Evolutionary conservation across 129 eudicot genomes (phyloP), one percentile per base, ranked within the genome.

Genomic region (Helianthus tuberosus): DNA sequence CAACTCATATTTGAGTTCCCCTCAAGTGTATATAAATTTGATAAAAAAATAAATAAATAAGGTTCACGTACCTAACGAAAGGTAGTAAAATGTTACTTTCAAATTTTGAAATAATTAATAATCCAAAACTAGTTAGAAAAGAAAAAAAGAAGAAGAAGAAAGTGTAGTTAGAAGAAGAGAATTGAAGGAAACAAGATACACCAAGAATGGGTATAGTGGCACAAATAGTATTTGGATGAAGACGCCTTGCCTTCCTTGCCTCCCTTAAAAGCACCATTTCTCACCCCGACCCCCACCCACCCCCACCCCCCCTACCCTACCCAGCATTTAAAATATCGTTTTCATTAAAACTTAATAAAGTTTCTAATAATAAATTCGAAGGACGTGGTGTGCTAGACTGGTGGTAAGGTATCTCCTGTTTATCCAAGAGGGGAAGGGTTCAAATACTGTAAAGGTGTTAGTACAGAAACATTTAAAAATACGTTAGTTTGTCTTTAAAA

Each of bases 181-280:
- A 5, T 71, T 62, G 59, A 27, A 71, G 20, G 48, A 27, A 78
- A 78, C 82, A 70, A 70, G 76, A 65, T 49, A 23, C 82, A 78
- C 82, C 68, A 64, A 77, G 35, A 69, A 61, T 61, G 64, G 55
- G 82, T 71, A 71, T 78, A 71, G 64, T 78, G 73, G 73, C 72
- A 53, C 77, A 71, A 71, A 71, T 78, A 61, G 57, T 78, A 64
- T 66, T 71, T 71, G 77, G 82, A 78, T 78, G 60, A 78, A 71
- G 82, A 78, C 82, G 54, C 43, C 16, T 78, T 64, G 72, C 72
- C 82, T 78, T 78, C 68, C 61, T 76, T 76, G 73, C 82, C 82
- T 78, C 27, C 82, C 82, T 78, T 78, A 52, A 71, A 78, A 78
- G 82, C 82, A 78, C 82, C 66, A 35, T 69, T 50, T 70, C 68